These are phyloP conservation scores for Rhizopus delemar DNA, from an alignment of 371 early-diverging fungal species.

Conservation along the genomic window DNA sequence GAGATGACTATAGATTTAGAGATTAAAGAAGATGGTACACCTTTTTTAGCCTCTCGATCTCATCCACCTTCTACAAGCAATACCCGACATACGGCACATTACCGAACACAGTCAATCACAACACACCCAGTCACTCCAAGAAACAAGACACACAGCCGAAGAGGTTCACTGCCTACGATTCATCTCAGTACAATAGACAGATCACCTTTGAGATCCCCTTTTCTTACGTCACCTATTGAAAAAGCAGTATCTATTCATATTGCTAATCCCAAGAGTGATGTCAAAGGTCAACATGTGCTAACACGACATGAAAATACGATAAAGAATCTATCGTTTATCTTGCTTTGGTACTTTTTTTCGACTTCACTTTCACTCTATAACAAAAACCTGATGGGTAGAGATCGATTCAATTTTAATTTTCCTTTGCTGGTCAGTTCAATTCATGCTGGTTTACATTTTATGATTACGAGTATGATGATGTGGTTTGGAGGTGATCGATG, in stretches of 20 bases:
- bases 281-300: slow-evolving; percentile 14
- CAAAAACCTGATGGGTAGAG: slow-evolving; percentile 67
- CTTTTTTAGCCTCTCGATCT: neutral
- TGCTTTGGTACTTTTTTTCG: slow-evolving; percentile 67
- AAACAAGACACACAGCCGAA: slow-evolving; percentile 19
- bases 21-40: no score
- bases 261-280: slow-evolving; percentile 25
- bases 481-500: slow-evolving; percentile 32
- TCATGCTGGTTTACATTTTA: slow-evolving; percentile 63
- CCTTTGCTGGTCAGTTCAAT: slow-evolving; percentile 79
- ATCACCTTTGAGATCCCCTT: slow-evolving; percentile 11
- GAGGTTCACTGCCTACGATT: slow-evolving; percentile 29
- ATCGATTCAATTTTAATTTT: slow-evolving; percentile 73
- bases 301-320: slow-evolving; percentile 13
- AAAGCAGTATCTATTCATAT: slow-evolving; percentile 31
- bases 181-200: slow-evolving; percentile 10
- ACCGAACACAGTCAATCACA: slow-evolving; percentile 30
- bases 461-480: slow-evolving; percentile 56
- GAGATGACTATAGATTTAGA: no score
- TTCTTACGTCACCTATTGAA: slow-evolving; percentile 24
- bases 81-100: slow-evolving; percentile 16
- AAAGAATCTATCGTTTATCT: slow-evolving; percentile 45
- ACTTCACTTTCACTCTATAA: slow-evolving; percentile 80
- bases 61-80: neutral
- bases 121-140: slow-evolving; percentile 21